Base-by-base conservation (phyloP, 176 grass and related monocot species). In the Carex pumila region DNA sequence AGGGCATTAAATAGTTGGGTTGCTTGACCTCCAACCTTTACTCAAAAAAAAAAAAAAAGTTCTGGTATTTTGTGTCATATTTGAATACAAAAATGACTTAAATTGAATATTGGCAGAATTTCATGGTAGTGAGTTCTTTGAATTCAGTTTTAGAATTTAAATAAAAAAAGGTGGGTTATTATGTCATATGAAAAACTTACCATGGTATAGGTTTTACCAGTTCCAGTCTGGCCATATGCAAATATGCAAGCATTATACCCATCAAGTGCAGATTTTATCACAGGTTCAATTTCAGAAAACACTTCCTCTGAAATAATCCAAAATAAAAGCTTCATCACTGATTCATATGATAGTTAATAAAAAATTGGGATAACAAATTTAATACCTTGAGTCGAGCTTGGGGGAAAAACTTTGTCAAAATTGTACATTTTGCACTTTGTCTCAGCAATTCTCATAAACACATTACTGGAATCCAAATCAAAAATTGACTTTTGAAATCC, bases 121-220 rank as follows among this genome's bases (percentile, higher is more conserved):
- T 76, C 22, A 55, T 32, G 71, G 49, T 76, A 30, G 10, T 25
- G 5, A 76, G 1, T 55, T 76, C 12, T 32, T 2, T 74, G 72
- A 54, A 49, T 17, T 66, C 7, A 67, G 45, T 65, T 65, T 80
- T 14, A 83, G 29, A 88, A 88, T 85, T 84, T 47, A 19, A 79
- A 80, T 91, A 37, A 63, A 82, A 82, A 80, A 62, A 85, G 41
- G 60, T 45, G 55, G 29, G 65, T 79, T 45, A 14, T 12, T 63
- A 55, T 47, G 30, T 86, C 55, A 32, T 8, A 86, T 34, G 79
- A 79, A 85, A 76, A 84, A 83, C 90, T 90, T 90, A 95, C 95
- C 95, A 98, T 98, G 55, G 92, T 98, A 72, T 93, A 98, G 55
- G 93, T 98, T 92, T 98, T 98, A 78, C 95, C 95, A 14, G 92